Evolutionary conservation across 495 filamentous ascomycete genomes (phyloP).

Genomic region (Glarea lozoyensis): DNA sequence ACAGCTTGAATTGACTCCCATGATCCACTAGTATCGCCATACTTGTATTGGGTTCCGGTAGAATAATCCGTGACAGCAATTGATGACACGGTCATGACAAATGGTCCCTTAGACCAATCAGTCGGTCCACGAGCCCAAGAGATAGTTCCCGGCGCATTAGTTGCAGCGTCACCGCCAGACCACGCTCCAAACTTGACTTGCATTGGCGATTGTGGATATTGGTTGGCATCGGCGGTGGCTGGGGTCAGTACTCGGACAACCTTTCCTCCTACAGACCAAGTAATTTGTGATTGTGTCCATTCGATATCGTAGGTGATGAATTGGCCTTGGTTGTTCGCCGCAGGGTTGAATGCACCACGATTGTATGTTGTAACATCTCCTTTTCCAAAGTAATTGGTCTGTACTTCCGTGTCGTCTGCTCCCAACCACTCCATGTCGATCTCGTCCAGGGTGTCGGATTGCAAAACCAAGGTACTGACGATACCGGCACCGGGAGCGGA

Average conservation of each 20-base stretch:
- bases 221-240: constrained; percentile 35
- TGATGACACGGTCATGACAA: constrained; percentile 69
- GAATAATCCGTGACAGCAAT: constrained; percentile 72
- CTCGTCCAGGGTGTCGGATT: constrained; percentile 73
- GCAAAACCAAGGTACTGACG: constrained; percentile 62
- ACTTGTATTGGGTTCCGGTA: constrained; percentile 68
- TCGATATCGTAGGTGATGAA: constrained; percentile 73
- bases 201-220: constrained; percentile 71
- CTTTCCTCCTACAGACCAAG: constrained; percentile 59
- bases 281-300: constrained; percentile 57
- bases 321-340: constrained; percentile 45
- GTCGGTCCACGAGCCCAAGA: constrained; percentile 65
- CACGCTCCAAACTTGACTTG: constrained; percentile 63
- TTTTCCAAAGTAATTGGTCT: constrained; percentile 77
- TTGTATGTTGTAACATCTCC: constrained; percentile 54
- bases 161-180: constrained; percentile 59
- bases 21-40: constrained; percentile 54
- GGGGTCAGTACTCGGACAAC: constrained; percentile 55
- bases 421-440: constrained; percentile 65
- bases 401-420: constrained; percentile 40
- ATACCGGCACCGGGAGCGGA: constrained; percentile 52
- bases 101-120: constrained; percentile 60
- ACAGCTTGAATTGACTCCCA: constrained; percentile 63
- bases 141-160: constrained; percentile 59
- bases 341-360: constrained; percentile 50